phyloP scores from a whole-genome alignment of 2,329 filamentous ascomycete species.

The Aspergillus spinulosporus region DNA sequence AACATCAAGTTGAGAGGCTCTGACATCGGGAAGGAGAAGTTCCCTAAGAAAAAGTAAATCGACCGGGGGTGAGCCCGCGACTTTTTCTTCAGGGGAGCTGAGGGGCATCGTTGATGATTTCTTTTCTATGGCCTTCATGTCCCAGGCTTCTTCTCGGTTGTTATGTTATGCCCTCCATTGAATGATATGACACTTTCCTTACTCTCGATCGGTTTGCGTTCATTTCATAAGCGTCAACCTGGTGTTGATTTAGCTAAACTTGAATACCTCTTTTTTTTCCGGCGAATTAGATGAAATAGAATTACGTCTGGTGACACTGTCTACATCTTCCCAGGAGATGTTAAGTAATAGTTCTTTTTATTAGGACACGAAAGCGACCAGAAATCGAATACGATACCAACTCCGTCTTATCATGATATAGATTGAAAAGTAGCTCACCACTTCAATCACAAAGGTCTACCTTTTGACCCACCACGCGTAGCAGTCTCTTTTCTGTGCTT shows the following conservation, averaged over 20 bases:
- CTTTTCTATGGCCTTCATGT: conserved; percentile 21
- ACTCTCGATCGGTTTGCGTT: conserved; percentile 27
- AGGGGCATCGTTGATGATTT: conserved; percentile 10
- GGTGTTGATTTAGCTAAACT: conserved; percentile 26
- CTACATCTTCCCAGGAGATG: neutral
- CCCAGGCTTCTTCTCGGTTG: conserved; percentile 17
- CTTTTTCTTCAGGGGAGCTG: conserved; percentile 25
- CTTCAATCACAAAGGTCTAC: conserved; percentile 33
- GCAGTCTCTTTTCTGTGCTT: conserved; percentile 27
- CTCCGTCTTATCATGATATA: conserved; percentile 43
- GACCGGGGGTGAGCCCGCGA: conserved; percentile 29
- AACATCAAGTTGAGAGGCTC: conserved; percentile 83
- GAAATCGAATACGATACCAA: conserved; percentile 38
- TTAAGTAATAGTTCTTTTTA: conserved; percentile 35
- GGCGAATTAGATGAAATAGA: conserved; percentile 7
- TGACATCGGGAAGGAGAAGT: conserved; percentile 82
- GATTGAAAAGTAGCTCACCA: conserved; percentile 39
- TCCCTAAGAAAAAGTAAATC: conserved; percentile 69
- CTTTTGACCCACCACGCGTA: conserved; percentile 28
- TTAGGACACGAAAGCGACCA: conserved; percentile 33
- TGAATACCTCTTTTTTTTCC: conserved; percentile 2
- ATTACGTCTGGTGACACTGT: conserved; percentile 4
- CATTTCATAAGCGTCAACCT: conserved; percentile 37
- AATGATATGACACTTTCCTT: conserved; percentile 21
- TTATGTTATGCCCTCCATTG: conserved; percentile 15